phyloP scores from a whole-genome alignment of 2,329 filamentous ascomycete genomes.

The Stemphylium beticola region DNA sequence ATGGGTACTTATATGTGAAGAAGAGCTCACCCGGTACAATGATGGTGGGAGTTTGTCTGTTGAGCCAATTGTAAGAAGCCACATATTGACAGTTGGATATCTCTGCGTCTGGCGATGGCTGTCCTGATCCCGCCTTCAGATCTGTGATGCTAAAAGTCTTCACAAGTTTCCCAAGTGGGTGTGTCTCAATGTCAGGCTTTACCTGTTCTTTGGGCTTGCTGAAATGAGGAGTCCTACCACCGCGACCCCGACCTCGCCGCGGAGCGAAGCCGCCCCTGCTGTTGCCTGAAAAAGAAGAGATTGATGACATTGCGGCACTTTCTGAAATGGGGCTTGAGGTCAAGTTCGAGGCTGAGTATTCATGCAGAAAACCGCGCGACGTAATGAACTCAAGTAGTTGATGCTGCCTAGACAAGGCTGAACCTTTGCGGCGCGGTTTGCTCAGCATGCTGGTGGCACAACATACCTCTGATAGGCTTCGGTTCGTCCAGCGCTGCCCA shows the following conservation, averaged over 20 bases:
- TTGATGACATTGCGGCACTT: conserved; percentile 7
- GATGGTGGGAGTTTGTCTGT: conserved; percentile 47
- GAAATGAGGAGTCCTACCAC: conserved; percentile 18
- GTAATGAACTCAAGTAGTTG: conserved; percentile 5
- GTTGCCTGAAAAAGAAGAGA: conserved; percentile 7
- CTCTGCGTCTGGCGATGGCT: conserved; percentile 2
- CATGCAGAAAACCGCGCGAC: not conserved
- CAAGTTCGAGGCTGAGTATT: not conserved
- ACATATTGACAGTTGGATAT: conserved; percentile 54
- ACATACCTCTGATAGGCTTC: conserved; percentile 16
- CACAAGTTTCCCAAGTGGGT: conserved; percentile 41
- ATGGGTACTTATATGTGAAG: not conserved
- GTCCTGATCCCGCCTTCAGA: conserved; percentile 1
- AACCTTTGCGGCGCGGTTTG: conserved; percentile 29
- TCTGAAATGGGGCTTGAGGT: not conserved
- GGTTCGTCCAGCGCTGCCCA: conserved; percentile 18
- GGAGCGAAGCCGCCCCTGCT: conserved; percentile 33
- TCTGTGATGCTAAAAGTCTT: conserved; percentile 21
- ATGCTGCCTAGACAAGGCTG: conserved; percentile 37
- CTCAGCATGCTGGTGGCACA: conserved; percentile 26
- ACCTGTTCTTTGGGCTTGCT: conserved; percentile 12
- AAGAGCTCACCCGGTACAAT: conserved; percentile 32
- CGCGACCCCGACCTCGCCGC: conserved; percentile 23
- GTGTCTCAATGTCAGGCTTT: conserved; percentile 32
- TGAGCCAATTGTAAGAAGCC: conserved; percentile 62